Evolutionary conservation across 2,329 filamentous ascomycete species (phyloP), one percentile per base, ranked within the genome.

Genomic region (Furcasterigmium sp.): DNA sequence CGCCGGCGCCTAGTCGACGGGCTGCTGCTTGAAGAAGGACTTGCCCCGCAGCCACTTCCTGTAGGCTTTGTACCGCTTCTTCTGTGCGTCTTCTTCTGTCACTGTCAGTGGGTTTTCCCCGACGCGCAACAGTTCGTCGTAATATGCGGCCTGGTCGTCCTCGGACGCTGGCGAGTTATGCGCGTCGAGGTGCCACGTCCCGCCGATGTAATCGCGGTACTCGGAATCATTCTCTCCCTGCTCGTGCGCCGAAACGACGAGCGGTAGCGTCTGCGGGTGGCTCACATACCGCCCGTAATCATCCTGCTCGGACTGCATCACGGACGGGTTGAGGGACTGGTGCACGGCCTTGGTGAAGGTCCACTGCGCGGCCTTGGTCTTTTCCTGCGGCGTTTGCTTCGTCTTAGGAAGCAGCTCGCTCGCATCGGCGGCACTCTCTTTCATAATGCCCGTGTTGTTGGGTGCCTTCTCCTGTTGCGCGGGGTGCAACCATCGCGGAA

Each of bases 11-110:
- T 67, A 78, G 49, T 78, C 76, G 41, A 79, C 72, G 37, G 84
- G 80, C 62, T 84, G 81, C 72, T 96, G 91, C 67, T 97, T 97
- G 63, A 97, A 97, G 56, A 97, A 76, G 56, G 89, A 95, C 70
- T 96, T 97, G 15, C 91, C 91, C 49, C 83, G 78, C 58, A 98
- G 72, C 91, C 93, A 98, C 66, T 96, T 94, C 56, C 84, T 73
- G 65, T 98, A 98, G 9, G 91, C 87, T 67, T 95, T 97, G 64
- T 98, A 98, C 53, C 93, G 75, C 75, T 97, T 96, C 76, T 95
- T 97, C 32, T 78, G 76, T 37, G 82, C 76, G 62, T 97, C 93
- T 56, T 94, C 91, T 36, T 91, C 84, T 2, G 82, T 84, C 13
- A 97, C 91, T 3, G 88, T 94, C 41, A 98, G 68, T 15, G 89